Evolutionary conservation across 331 rosid species (phyloP).

Genomic region (Cydonia oblonga): DNA sequence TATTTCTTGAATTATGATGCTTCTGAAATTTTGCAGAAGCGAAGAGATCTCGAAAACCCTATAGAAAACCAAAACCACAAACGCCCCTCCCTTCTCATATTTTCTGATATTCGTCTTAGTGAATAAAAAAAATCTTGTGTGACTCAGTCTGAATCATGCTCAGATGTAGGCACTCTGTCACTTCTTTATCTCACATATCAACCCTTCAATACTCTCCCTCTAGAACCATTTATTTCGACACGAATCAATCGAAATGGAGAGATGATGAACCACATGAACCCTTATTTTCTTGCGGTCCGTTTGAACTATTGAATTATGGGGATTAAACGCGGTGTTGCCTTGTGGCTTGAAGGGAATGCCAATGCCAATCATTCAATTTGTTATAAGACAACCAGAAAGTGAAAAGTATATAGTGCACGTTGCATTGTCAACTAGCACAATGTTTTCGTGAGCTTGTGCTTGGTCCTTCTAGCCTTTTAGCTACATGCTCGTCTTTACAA

Average conservation of each 20-base stretch:
- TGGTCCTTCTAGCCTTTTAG: background rate
- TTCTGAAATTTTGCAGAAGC: no score
- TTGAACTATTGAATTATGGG: background rate
- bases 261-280: background rate
- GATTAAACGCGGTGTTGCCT: background rate
- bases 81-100: no score
- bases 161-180: no score
- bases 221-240: background rate
- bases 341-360: background rate
- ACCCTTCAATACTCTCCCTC: no score
- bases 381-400: slow-evolving; percentile 33
- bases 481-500: slow-evolving; percentile 29
- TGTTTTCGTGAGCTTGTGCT: slow-evolving; percentile 1
- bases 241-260: background rate
- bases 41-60: no score
- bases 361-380: background rate
- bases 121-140: no score
- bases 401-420: slow-evolving; percentile 38
- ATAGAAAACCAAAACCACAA: no score
- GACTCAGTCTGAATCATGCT: no score
- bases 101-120: no score
- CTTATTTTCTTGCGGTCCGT: background rate
- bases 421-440: slow-evolving; percentile 37
- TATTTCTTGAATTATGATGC: background rate
- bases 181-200: no score